phyloP scores from a whole-genome alignment of 441 rosid species.

The Heliophila coronopifolia region DNA sequence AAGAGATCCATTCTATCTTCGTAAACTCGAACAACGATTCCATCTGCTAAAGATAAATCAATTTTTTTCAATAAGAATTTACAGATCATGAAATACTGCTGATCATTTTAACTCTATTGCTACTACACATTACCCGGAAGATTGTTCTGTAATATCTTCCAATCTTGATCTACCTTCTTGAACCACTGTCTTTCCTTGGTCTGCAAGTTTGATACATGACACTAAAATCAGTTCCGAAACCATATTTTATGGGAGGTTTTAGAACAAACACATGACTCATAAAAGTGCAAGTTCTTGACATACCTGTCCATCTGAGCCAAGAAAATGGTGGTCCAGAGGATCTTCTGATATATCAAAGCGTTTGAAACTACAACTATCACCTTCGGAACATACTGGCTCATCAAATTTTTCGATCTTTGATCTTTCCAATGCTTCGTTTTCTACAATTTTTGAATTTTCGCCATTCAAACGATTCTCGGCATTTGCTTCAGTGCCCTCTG shows the following conservation, averaged over 20 bases:
- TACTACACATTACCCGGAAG: conserved; percentile 65
- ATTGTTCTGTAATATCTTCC: conserved; percentile 95
- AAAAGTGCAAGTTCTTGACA: conserved; percentile 1
- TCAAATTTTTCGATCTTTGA: conserved; percentile 36
- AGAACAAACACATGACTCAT: not conserved
- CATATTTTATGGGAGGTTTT: conserved; percentile 1
- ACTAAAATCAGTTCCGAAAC: conserved; percentile 7
- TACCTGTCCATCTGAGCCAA: conserved; percentile 69
- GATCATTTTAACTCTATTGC: not conserved
- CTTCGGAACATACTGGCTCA: conserved; percentile 29
- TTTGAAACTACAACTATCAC: conserved; percentile 45
- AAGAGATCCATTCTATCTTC: conserved; percentile 97
- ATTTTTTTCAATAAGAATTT: not conserved
- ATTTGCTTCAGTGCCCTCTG: conserved; percentile 31
- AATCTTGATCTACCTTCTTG: conserved; percentile 94
- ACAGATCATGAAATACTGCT: conserved; percentile 3
- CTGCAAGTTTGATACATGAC: conserved; percentile 39
- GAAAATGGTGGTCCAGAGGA: conserved; percentile 84
- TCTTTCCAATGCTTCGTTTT: conserved; percentile 33
- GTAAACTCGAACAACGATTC: conserved; percentile 78
- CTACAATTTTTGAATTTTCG: conserved; percentile 30
- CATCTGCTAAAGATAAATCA: conserved; percentile 46
- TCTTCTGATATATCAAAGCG: conserved; percentile 78
- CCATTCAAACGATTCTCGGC: conserved; percentile 29
- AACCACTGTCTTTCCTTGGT: conserved; percentile 79